Conservation (phyloP, 495 filamentous ascomycete species). For the Parathielavia hyrcaniae region DNA sequence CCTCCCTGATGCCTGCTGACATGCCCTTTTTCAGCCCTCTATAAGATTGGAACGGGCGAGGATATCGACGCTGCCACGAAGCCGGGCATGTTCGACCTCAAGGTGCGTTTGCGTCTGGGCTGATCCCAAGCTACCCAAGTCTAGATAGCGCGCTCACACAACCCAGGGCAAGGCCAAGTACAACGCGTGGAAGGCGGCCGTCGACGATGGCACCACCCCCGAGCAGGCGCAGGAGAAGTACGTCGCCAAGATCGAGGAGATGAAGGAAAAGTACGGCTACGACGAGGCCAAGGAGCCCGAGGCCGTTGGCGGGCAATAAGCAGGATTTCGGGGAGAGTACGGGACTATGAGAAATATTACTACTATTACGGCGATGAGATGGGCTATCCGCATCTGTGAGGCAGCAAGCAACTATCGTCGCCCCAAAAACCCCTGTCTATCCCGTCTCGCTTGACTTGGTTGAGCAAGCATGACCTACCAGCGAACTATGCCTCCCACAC, state of each 20-base stretch:
- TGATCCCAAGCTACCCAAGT: neutral
- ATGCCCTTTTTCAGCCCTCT: constrained; percentile 39
- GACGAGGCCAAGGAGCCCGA: constrained; percentile 51
- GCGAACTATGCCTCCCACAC: constrained; percentile 22
- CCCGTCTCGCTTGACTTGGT: neutral
- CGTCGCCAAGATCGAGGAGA: constrained; percentile 58
- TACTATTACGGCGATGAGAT: neutral
- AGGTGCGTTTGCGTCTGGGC: constrained; percentile 40
- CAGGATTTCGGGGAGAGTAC: neutral
- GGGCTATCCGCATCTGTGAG: neutral
- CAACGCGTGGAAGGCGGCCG: constrained; percentile 62
- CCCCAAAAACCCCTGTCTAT: neutral
- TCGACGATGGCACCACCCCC: constrained; percentile 50
- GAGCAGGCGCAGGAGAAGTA: constrained; percentile 69
- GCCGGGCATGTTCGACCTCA: constrained; percentile 49
- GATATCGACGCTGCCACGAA: constrained; percentile 39
- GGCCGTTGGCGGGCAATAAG: constrained; percentile 38
- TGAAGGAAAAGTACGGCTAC: constrained; percentile 64
- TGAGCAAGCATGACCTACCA: neutral
- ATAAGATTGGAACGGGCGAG: constrained; percentile 48
- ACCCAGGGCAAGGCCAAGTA: constrained; percentile 70
- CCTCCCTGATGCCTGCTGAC: neutral
- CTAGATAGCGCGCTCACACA: constrained; percentile 5
- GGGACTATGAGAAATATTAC: neutral
- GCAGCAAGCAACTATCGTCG: constrained; percentile 12